Conservation (phyloP, 495 filamentous ascomycete genomes). For the Parathielavia appendiculata region DNA sequence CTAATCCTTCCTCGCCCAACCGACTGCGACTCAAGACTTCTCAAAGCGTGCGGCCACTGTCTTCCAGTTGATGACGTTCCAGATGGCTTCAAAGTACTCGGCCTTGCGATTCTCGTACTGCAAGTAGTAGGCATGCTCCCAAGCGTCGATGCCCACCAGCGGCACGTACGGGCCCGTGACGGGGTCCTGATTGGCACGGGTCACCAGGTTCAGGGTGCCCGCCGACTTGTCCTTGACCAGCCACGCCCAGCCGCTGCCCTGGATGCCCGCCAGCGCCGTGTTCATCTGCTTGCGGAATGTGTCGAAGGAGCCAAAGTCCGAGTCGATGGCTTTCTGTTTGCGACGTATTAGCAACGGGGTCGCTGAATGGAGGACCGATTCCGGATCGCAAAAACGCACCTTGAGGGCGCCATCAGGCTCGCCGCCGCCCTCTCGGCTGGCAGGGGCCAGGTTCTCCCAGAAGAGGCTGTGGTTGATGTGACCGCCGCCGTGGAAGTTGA, state of each 20-base stretch:
- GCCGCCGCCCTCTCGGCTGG: slow-evolving; percentile 63
- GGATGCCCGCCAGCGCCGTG: slow-evolving; percentile 76
- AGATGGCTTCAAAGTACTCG: slow-evolving; percentile 94
- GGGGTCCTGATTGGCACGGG: slow-evolving; percentile 78
- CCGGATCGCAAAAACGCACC: slow-evolving; percentile 23
- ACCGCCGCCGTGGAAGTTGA: slow-evolving; percentile 97
- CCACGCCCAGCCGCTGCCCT: slow-evolving; percentile 96
- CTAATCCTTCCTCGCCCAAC: background rate
- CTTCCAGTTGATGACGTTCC: slow-evolving; percentile 97
- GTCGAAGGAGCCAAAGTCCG: slow-evolving; percentile 70
- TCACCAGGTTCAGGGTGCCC: slow-evolving; percentile 68
- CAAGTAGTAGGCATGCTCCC: slow-evolving; percentile 68
- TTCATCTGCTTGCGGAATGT: slow-evolving; percentile 80
- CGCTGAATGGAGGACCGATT: background rate
- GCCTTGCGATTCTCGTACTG: slow-evolving; percentile 99
- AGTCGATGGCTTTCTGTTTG: slow-evolving; percentile 62
- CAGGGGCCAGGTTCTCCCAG: slow-evolving; percentile 95
- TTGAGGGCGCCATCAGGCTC: slow-evolving; percentile 56
- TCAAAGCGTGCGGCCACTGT: slow-evolving; percentile 77
- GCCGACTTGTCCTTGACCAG: slow-evolving; percentile 87
- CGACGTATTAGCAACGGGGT: background rate
- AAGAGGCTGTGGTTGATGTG: slow-evolving; percentile 94
- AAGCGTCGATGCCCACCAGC: slow-evolving; percentile 82
- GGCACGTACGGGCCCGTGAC: slow-evolving; percentile 73
- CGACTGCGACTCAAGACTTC: slow-evolving; percentile 27